phyloP scores from a whole-genome alignment of 208 protist species.

The Trypanosoma platydactyli region DNA sequence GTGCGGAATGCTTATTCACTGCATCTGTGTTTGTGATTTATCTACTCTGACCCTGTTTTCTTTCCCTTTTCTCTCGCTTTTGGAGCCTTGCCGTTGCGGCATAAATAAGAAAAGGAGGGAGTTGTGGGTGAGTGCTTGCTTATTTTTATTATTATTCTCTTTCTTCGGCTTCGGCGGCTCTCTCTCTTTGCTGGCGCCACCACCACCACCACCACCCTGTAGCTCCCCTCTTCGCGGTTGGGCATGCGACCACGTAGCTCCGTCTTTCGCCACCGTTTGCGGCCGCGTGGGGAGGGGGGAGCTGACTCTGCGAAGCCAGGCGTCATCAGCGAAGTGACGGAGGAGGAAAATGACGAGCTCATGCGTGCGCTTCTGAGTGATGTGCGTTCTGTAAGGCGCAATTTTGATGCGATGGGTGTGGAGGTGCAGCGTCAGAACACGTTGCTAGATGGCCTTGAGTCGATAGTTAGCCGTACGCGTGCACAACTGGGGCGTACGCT shows the following conservation, averaged over 20 bases:
- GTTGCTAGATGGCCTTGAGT: constrained; percentile 52
- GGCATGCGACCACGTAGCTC: constrained; percentile 63
- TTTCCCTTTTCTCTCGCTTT: not conserved
- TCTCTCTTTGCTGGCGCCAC: not conserved
- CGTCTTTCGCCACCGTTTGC: constrained; percentile 49
- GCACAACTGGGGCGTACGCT: constrained; percentile 50
- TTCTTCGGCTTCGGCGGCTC: not conserved
- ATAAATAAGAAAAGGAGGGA: not conserved
- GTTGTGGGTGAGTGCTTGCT: not conserved
- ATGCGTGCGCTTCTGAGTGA: constrained; percentile 67
- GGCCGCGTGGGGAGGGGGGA: constrained; percentile 12
- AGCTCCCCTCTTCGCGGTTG: not conserved
- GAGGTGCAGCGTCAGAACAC: constrained; percentile 76
- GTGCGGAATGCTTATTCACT: too few species aligned
- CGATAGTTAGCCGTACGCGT: constrained; percentile 40
- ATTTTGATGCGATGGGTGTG: constrained; percentile 52
- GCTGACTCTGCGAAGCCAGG: not conserved
- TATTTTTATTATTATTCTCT: not conserved
- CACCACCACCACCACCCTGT: too few species aligned
- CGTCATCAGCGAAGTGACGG: constrained; percentile 24
- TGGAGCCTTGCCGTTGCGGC: not conserved
- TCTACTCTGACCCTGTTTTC: too few species aligned
- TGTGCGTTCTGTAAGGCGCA: constrained; percentile 47
- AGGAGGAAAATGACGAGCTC: constrained; percentile 75
- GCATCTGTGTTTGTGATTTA: too few species aligned